Evolutionary conservation across 257 asterid species (phyloP).

Genomic region (Penstemon barbatus): DNA sequence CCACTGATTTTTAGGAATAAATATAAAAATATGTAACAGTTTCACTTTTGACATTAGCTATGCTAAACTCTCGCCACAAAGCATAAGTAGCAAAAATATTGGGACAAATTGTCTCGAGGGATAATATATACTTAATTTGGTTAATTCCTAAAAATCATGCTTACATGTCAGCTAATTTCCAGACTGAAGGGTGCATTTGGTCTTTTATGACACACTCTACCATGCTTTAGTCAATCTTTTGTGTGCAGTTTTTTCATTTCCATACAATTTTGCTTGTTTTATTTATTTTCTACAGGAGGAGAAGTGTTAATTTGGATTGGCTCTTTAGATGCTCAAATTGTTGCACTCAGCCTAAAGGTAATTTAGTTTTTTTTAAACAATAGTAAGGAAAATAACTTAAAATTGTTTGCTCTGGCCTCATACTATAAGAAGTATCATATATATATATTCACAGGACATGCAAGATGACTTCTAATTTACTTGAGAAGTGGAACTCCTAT

Average conservation of each 20-base stretch:
- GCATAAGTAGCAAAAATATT: too few relatives aligned
- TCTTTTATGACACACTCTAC: too few relatives aligned
- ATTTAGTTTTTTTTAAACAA: neutral
- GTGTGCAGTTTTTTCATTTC: neutral
- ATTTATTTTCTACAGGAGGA: neutral
- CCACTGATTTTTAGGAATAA: too few relatives aligned
- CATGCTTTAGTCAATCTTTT: neutral
- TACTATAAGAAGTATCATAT: neutral
- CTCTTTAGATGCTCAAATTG: neutral
- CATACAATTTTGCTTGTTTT: neutral
- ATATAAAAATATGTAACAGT: too few relatives aligned
- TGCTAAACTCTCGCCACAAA: too few relatives aligned
- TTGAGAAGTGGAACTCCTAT: conserved; percentile 18
- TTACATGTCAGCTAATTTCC: too few relatives aligned
- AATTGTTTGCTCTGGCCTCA: neutral
- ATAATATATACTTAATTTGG: too few relatives aligned
- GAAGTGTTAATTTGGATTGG: neutral
- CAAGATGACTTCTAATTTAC: conserved; percentile 23
- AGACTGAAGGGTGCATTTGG: too few relatives aligned
- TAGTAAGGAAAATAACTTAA: neutral
- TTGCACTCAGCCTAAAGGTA: neutral
- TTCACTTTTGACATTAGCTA: too few relatives aligned
- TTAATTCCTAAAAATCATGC: too few relatives aligned
- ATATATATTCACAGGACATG: too few relatives aligned
- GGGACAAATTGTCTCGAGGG: too few relatives aligned